phyloP scores from a whole-genome alignment of 2,329 filamentous ascomycete species.

The Ceratocystis colombiana region DNA sequence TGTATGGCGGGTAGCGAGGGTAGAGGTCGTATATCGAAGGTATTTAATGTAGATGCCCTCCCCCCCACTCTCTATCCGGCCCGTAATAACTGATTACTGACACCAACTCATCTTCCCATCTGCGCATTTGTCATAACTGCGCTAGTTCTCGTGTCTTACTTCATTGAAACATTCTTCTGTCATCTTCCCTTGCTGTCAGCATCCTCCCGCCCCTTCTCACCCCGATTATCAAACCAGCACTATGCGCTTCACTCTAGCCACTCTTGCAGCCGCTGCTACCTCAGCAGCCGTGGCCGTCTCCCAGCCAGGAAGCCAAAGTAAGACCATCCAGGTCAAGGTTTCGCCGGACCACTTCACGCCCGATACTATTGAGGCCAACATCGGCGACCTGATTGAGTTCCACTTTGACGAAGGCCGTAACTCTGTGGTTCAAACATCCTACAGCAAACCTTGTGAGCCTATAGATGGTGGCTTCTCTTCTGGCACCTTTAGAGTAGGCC shows the following conservation, averaged over 20 bases:
- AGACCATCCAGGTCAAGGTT: not conserved
- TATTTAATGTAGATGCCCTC: too few relatives aligned
- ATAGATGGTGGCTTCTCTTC: conserved; percentile 28
- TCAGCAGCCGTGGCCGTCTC: not conserved
- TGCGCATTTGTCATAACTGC: too few relatives aligned
- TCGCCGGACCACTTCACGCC: not conserved
- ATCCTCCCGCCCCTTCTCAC: not conserved
- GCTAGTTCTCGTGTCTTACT: too few relatives aligned
- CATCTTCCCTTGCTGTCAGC: not conserved
- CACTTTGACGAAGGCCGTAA: conserved; percentile 45
- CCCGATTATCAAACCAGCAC: not conserved
- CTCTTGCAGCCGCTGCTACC: not conserved
- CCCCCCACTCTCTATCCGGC: too few relatives aligned
- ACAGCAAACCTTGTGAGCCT: conserved; percentile 38
- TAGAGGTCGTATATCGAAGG: too few relatives aligned
- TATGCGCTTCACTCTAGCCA: not conserved
- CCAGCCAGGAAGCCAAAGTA: not conserved
- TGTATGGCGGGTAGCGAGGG: too few relatives aligned
- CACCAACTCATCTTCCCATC: too few relatives aligned
- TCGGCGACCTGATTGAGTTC: conserved; percentile 46
- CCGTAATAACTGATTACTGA: too few relatives aligned
- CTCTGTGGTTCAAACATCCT: conserved; percentile 39
- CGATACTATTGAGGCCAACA: conserved; percentile 33
- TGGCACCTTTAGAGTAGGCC: not conserved
- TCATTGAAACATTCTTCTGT: too few relatives aligned